These are phyloP conservation scores for Melastoma malabathricum DNA, from an alignment of 345 rosid genomes.

Conservation along the genomic window DNA sequence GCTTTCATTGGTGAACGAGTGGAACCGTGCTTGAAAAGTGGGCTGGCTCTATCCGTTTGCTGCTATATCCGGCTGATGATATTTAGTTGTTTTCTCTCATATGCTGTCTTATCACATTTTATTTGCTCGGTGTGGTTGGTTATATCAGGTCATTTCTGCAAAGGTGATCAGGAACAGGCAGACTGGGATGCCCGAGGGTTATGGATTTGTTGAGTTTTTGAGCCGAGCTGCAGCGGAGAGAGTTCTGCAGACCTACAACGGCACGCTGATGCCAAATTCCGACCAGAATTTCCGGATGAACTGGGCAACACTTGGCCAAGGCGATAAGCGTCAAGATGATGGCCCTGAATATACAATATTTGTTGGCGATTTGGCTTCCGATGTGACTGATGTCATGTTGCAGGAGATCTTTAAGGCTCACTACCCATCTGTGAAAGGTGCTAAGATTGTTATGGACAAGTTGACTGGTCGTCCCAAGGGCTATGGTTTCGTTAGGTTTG, in stretches of 20 bases:
- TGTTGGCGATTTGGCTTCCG: constrained; percentile 90
- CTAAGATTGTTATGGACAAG: constrained; percentile 87
- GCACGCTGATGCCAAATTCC: constrained; percentile 55
- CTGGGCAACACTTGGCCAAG: constrained; percentile 84
- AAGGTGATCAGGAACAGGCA: constrained; percentile 86
- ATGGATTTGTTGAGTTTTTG: constrained; percentile 78
- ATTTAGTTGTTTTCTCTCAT: too few species aligned
- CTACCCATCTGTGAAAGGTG: constrained; percentile 72
- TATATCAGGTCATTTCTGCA: constrained; percentile 41
- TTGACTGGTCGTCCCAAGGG: constrained; percentile 88
- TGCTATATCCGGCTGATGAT: too few species aligned
- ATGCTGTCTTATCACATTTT: too few species aligned
- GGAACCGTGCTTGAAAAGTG: too few species aligned
- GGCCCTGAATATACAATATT: constrained; percentile 74
- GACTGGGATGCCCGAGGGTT: constrained; percentile 58
- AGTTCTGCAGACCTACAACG: constrained; percentile 62
- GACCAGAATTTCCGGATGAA: constrained; percentile 79
- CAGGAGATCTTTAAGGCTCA: constrained; percentile 63
- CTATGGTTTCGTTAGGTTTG: constrained; percentile 90
- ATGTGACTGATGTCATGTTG: constrained; percentile 64
- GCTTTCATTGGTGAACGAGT: too few species aligned
- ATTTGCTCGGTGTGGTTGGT: too few species aligned
- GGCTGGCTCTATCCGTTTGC: too few species aligned
- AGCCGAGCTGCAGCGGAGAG: constrained; percentile 67
- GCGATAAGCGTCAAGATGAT: constrained; percentile 81